phyloP scores from a whole-genome alignment of 768 basidiomycete genomes.

The Peribolospora baueri region DNA sequence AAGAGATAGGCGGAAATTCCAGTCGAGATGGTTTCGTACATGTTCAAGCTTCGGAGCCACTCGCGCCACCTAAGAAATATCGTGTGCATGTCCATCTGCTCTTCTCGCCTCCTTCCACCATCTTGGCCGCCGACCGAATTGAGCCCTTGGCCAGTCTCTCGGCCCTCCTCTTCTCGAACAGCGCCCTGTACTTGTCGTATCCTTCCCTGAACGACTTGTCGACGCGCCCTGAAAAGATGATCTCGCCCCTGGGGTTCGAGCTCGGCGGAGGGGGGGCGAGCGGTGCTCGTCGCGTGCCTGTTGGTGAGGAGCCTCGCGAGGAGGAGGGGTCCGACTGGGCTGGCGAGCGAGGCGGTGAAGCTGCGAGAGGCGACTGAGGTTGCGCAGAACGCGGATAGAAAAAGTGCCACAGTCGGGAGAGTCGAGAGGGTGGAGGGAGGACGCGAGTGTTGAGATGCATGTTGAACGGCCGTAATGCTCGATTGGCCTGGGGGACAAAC shows the following conservation, averaged over 20 bases:
- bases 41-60: no score
- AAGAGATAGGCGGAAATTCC: no score
- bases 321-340: constrained; percentile 16
- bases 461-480: constrained; percentile 71
- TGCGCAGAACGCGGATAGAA: constrained; percentile 1
- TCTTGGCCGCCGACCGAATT: not conserved
- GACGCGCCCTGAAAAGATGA: constrained; percentile 81
- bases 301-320: constrained; percentile 13
- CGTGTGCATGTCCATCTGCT: not conserved
- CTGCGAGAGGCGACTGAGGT: not conserved
- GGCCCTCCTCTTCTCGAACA: constrained; percentile 39
- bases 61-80: not conserved
- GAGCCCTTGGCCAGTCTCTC: not conserved
- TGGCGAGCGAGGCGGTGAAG: constrained; percentile 15
- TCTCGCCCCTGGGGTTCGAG: constrained; percentile 73
- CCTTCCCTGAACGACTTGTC: constrained; percentile 58
- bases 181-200: constrained; percentile 72
- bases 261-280: constrained; percentile 72
- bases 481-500: constrained; percentile 89
- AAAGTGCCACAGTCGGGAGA: constrained; percentile 1
- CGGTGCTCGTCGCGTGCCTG: constrained; percentile 12
- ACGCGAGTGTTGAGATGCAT: constrained; percentile 84
- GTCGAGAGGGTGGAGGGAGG: constrained; percentile 18
- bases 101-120: not conserved
- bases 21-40: no score